Evolutionary conservation across 106 monocot species (phyloP), one percentile per base, ranked within the genome.

Genomic region (Dendrobium nobile): DNA sequence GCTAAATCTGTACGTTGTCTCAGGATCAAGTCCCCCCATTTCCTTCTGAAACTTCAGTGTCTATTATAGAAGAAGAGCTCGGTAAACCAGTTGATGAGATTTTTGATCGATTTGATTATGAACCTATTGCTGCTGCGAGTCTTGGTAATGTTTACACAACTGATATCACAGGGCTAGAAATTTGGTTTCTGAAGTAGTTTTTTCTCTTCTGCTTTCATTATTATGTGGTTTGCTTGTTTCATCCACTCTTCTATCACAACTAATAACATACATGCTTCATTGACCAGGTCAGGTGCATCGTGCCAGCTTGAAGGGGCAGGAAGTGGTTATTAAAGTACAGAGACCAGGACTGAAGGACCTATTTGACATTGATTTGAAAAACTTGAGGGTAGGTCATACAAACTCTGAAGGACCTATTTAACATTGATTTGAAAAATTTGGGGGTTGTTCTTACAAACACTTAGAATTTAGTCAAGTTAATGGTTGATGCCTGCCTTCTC

Each of bases 11-110:
- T 64, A 9, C 67, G 10, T 7, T 78, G 40, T 40, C 70, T 24
- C 73, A 98, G 98, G 98, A 99, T 84, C 98, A 99, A 93, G 98
- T 99, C 79, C 98, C 98, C 68, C 95, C 98, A 79, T 99, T 95
- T 70, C 91, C 98, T 41, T 95, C 95, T 80, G 91, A 95, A 74
- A 90, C 87, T 40, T 91, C 98, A 73, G 88, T 87, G 26, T 91
- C 95, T 88, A 95, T 99, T 73, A 82, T 99, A 77, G 93, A 99
- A 90, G 95, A 99, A 88, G 98, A 99, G 83, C 95, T 99, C 54
- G 93, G 93, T 64, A 84, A 81, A 28, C 80, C 91, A 37, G 58
- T 91, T 58, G 82, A 88, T 83, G 72, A 93, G 59, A 80, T 93
- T 78, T 99, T 99, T 91, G 95, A 93, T 64, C 80, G 88, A 76